These are phyloP conservation scores for Zygoascus tannicola DNA, from an alignment of 805 yeast species.

Conservation along the genomic window DNA sequence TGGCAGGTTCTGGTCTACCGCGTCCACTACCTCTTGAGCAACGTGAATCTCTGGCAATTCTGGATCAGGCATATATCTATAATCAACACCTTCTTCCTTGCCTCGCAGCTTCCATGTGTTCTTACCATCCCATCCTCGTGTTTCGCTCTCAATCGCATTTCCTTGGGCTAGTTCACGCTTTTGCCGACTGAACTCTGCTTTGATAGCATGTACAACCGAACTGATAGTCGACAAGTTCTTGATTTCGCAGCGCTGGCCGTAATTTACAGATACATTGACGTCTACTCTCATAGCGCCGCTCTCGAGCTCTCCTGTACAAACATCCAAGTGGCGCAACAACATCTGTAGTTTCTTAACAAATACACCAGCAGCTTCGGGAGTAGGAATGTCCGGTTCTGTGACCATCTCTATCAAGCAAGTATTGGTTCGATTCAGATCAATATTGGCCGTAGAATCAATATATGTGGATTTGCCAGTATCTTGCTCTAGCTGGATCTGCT, in stretches of 20 bases:
- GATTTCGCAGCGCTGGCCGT: conserved; percentile 68
- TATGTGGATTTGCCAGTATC: conserved; percentile 82
- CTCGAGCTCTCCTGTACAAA: conserved; percentile 87
- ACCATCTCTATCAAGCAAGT: conserved; percentile 85
- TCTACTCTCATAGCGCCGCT: conserved; percentile 94
- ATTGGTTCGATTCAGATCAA: conserved; percentile 80
- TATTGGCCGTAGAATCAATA: conserved; percentile 33
- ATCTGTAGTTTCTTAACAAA: conserved; percentile 77
- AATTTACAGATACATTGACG: conserved; percentile 75
- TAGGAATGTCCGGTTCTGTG: conserved; percentile 75
- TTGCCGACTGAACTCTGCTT: conserved; percentile 66
- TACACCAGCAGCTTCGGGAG: conserved; percentile 57
- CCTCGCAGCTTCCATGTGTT: conserved; percentile 58
- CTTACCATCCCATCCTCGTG: conserved; percentile 87
- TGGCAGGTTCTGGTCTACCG: conserved; percentile 37
- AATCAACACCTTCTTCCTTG: conserved; percentile 78
- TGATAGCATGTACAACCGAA: conserved; percentile 68
- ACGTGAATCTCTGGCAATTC: conserved; percentile 61
- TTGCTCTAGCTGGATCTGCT: conserved; percentile 86
- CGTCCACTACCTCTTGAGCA: conserved; percentile 33
- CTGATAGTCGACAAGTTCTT: conserved; percentile 81
- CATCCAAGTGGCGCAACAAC: conserved; percentile 53
- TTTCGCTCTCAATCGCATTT: conserved; percentile 41
- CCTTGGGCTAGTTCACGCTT: conserved; percentile 37
- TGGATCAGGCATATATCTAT: conserved; percentile 90